These are phyloP conservation scores for Yarrowia sp. DNA, from an alignment of 805 yeast species.

Conservation along the genomic window DNA sequence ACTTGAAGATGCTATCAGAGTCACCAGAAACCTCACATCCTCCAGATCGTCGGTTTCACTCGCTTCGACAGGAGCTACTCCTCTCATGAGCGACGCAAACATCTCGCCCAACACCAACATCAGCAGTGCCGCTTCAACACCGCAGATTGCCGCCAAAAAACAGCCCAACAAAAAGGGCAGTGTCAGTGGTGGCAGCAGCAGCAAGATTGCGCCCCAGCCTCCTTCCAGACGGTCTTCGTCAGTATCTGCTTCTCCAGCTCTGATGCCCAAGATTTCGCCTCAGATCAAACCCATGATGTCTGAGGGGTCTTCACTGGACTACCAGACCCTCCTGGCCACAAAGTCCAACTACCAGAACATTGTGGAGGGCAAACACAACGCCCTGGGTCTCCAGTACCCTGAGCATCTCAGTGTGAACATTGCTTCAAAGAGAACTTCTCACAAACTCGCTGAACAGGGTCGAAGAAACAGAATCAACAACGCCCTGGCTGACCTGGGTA, in stretches of 20 bases:
- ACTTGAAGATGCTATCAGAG: constrained; percentile 24
- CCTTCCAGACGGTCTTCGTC: constrained; percentile 22
- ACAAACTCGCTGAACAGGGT: constrained; percentile 94
- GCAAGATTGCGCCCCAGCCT: constrained; percentile 13
- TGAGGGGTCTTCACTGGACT: constrained; percentile 11
- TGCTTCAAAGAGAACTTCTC: constrained; percentile 61
- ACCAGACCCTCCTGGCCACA: constrained; percentile 37
- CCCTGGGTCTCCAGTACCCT: constrained; percentile 45
- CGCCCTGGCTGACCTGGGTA: constrained; percentile 74
- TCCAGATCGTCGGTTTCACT: constrained; percentile 8
- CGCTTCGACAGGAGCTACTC: constrained; percentile 19
- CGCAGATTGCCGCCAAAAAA: constrained; percentile 16
- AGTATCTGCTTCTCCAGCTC: constrained; percentile 32
- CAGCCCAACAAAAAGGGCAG: constrained; percentile 7
- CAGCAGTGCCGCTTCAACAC: constrained; percentile 1
- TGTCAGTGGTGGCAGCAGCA: background rate
- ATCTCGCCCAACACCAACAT: constrained; percentile 14
- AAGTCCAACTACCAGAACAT: constrained; percentile 47
- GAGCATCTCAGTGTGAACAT: constrained; percentile 42
- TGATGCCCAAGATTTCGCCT: constrained; percentile 36
- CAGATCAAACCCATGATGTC: constrained; percentile 29
- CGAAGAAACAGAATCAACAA: constrained; percentile 87
- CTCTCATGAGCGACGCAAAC: constrained; percentile 20
- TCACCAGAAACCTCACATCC: constrained; percentile 11
- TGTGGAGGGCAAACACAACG: constrained; percentile 45